Conservation (phyloP, 208 protist genomes). For the Trypanosoma rangeli region DNA sequence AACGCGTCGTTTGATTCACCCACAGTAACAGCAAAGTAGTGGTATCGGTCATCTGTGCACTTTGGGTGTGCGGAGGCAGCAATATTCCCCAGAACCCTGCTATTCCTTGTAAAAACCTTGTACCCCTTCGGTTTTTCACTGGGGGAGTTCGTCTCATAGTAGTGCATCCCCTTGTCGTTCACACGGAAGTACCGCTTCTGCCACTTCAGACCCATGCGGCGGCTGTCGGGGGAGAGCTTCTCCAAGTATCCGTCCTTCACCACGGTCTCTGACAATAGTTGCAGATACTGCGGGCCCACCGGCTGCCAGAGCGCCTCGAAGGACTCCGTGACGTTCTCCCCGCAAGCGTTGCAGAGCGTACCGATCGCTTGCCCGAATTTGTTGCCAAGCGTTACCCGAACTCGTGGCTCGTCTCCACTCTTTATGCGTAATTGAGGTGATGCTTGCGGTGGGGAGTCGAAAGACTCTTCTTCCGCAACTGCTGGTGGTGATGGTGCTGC, state of each 20-base stretch:
- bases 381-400: slow-evolving; percentile 21
- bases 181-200: slow-evolving; percentile 33
- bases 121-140: slow-evolving; percentile 34
- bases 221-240: slow-evolving; percentile 20
- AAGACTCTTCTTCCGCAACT: background rate
- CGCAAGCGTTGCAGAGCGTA: slow-evolving; percentile 15
- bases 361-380: slow-evolving; percentile 23
- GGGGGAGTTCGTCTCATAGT: slow-evolving; percentile 28
- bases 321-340: slow-evolving; percentile 3
- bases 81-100: slow-evolving; percentile 7
- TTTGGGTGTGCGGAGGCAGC: slow-evolving; percentile 11
- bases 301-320: slow-evolving; percentile 31
- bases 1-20: slow-evolving; percentile 29
- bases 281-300: slow-evolving; percentile 23
- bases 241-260: slow-evolving; percentile 28
- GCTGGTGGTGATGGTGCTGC: background rate
- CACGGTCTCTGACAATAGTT: slow-evolving; percentile 18
- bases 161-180: slow-evolving; percentile 35
- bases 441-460: background rate
- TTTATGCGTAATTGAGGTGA: background rate
- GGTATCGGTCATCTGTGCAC: slow-evolving; percentile 17
- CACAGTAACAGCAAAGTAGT: slow-evolving; percentile 32
- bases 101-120: slow-evolving; percentile 25
- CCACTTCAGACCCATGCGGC: slow-evolving; percentile 30
- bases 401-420: background rate